Percentiles rank a stretch among this genome's conserved stretches.
These are phyloP conservation scores for Floccularia luteovirens DNA, from an alignment of 768 basidiomycete species.

Conservation along the genomic window DNA sequence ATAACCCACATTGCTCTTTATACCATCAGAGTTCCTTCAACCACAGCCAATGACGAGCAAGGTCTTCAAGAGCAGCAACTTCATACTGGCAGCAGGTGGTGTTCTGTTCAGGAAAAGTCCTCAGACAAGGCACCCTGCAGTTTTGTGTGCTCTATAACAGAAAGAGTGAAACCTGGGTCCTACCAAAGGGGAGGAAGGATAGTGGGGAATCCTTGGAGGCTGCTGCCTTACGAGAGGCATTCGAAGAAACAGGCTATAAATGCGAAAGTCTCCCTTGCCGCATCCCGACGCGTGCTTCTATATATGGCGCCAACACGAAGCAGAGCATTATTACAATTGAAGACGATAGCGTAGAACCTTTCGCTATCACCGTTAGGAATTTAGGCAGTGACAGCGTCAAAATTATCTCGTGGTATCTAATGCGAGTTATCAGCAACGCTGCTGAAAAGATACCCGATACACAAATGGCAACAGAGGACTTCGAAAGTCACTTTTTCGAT, in stretches of 20 bases:
- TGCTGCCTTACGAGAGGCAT: slow-evolving; percentile 54
- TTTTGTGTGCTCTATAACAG: slow-evolving; percentile 30
- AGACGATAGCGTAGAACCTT: slow-evolving; percentile 21
- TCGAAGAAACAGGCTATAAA: slow-evolving; percentile 56
- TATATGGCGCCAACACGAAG: slow-evolving; percentile 30
- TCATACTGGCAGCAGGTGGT: slow-evolving; percentile 33
- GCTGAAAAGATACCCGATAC: slow-evolving; percentile 28
- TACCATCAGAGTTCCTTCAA: no score
- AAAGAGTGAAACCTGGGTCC: slow-evolving; percentile 23
- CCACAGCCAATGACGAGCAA: no score
- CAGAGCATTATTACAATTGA: slow-evolving; percentile 14
- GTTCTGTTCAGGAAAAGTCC: slow-evolving; percentile 24
- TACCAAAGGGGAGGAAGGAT: slow-evolving; percentile 62
- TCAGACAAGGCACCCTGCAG: slow-evolving; percentile 15
- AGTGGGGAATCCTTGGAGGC: slow-evolving; percentile 39
- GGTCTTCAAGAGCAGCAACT: slow-evolving; percentile 19
- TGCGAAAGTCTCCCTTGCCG: slow-evolving; percentile 41
- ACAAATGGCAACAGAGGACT: slow-evolving; percentile 35
- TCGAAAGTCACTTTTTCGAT: slow-evolving; percentile 27
- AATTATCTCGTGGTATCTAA: slow-evolving; percentile 47
- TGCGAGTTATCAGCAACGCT: slow-evolving; percentile 20
- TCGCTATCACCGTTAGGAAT: slow-evolving; percentile 21
- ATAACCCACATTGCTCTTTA: no score
- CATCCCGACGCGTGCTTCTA: slow-evolving; percentile 50
- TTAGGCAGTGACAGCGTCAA: slow-evolving; percentile 24